Evolutionary conservation across 495 filamentous ascomycete genomes (phyloP).

Genomic region (Trichocladium antarcticum): DNA sequence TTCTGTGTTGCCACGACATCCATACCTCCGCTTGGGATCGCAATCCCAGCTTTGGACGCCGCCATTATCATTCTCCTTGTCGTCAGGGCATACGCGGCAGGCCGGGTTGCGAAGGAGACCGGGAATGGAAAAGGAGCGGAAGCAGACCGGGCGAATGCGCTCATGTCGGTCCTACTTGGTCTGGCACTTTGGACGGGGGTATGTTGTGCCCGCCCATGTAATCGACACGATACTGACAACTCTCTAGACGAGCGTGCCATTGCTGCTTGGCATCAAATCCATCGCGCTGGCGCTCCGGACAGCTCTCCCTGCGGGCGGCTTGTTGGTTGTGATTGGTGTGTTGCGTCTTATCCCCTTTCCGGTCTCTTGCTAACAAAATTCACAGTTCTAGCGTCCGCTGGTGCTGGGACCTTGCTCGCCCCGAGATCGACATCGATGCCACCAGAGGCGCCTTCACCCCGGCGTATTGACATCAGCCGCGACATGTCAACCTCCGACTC

Average conservation of each 20-base stretch:
- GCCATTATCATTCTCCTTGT: slow-evolving; percentile 34
- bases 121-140: slow-evolving; percentile 10
- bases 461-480: slow-evolving; percentile 26
- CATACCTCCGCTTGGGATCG: slow-evolving; percentile 33
- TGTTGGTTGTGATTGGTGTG: slow-evolving; percentile 40
- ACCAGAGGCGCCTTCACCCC: slow-evolving; percentile 25
- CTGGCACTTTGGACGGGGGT: slow-evolving; percentile 41
- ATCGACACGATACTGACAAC: slow-evolving; percentile 14
- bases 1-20: slow-evolving; percentile 40
- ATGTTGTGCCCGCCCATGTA: slow-evolving; percentile 7
- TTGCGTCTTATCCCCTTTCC: neutral
- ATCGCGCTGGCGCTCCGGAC: slow-evolving; percentile 36
- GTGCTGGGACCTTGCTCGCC: slow-evolving; percentile 16
- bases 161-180: slow-evolving; percentile 34
- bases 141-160: slow-evolving; percentile 23
- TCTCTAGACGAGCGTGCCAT: slow-evolving; percentile 36
- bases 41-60: slow-evolving; percentile 35
- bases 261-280: slow-evolving; percentile 35
- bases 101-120: slow-evolving; percentile 16
- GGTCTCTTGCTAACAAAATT: slow-evolving; percentile 2
- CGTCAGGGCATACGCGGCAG: slow-evolving; percentile 27
- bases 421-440: slow-evolving; percentile 13
- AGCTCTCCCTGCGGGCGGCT: slow-evolving; percentile 38
- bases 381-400: slow-evolving; percentile 21
- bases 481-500: slow-evolving; percentile 36